Evolutionary conservation across 2,329 filamentous ascomycete species (phyloP), one percentile per base, ranked within the genome.

Genomic region (Aspergillus novoparasiticus): DNA sequence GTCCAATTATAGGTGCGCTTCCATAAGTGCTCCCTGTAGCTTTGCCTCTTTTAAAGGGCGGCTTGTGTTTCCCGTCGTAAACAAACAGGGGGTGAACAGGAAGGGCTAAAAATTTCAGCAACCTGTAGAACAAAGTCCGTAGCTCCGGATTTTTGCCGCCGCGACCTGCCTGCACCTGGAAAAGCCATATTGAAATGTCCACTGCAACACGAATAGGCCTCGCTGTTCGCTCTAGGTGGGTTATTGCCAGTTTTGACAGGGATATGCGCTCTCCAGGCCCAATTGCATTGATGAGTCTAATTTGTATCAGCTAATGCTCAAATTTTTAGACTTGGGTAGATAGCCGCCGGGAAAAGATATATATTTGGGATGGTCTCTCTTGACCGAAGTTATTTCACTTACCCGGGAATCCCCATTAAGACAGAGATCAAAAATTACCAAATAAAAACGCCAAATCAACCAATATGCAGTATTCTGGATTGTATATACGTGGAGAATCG

Each of bases 141-240:
- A 97, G 84, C 1, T 94, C 94, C 8, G 95, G 94, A 70, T 97
- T 97, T 12, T 89, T 88, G 64, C 95, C 95, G 54, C 94, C 93
- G 81, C 89, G 88, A 21, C 91, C 91, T 16, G 92, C 90, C 74
- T 96, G 93, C 14, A 90, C 90, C 73, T 99, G 95, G 73, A 97
- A 98, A 51, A 97, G 90, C 95, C 95, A 99, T 74, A 99, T 98
- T 3, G 93, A 93, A 69, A 96, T 91, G 75, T 99, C 95, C 67
- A 99, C 91, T 45, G 95, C 95, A 54, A 99, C 84, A 46, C 94
- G 90, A 46, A 98, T 82, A 0, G 94, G 94, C 1, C 89, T 86
- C 28, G 86, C 85, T 12, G 87, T 88, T 59, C 84, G 79, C 71
- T 93, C 87, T 67, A 96, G 86, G 69, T 92, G 90, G 55, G 93